Evolutionary conservation across 768 basidiomycete genomes (phyloP).

Genomic region (Suillus hirtellus): DNA sequence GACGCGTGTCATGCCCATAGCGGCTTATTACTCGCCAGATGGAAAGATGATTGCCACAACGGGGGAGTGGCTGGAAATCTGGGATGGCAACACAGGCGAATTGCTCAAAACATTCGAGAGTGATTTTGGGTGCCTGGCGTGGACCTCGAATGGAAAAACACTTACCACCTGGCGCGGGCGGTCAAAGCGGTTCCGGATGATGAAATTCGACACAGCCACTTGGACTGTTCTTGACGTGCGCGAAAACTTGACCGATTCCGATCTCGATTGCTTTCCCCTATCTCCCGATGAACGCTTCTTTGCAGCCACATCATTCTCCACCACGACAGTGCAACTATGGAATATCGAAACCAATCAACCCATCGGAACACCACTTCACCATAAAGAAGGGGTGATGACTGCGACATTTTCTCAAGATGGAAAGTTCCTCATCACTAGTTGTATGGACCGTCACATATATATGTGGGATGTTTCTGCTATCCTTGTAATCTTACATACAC

Average conservation of each 20-base stretch:
- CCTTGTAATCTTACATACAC: background rate
- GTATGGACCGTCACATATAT: background rate
- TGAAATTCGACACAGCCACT: background rate
- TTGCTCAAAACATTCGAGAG: background rate
- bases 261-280: background rate
- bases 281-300: background rate
- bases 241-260: too few relatives aligned
- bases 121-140: background rate
- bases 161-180: background rate
- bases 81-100: background rate
- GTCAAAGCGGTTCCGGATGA: background rate
- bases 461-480: background rate
- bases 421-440: background rate
- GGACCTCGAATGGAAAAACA: background rate
- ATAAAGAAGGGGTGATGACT: background rate
- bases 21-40: background rate
- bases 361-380: background rate
- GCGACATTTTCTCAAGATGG: background rate
- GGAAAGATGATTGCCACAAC: background rate
- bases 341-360: background rate
- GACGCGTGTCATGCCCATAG: too few relatives aligned
- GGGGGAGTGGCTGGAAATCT: background rate
- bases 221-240: background rate
- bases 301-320: fast-evolving
- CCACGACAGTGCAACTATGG: background rate